Evolutionary conservation across 2,329 filamentous ascomycete species (phyloP).

Genomic region (Penicillium sp.): DNA sequence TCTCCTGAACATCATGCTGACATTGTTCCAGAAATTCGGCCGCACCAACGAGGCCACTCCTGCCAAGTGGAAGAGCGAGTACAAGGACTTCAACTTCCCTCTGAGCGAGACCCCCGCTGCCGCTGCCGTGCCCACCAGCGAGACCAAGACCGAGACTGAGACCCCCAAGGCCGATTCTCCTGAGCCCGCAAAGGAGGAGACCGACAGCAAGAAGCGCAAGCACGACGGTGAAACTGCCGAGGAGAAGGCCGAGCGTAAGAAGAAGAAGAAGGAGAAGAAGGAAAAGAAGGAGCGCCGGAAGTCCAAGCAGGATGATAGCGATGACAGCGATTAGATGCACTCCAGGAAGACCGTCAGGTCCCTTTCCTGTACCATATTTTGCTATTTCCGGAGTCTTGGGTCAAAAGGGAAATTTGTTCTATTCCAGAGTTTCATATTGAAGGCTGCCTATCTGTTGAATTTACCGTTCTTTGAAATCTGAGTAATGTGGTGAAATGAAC

Average conservation of each 20-base stretch:
- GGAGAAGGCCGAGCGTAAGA: constrained; percentile 51
- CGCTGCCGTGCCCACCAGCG: constrained; percentile 40
- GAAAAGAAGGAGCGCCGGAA: constrained; percentile 70
- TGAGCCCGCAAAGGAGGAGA: constrained; percentile 42
- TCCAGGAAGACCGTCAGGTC: constrained; percentile 27
- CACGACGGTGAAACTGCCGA: constrained; percentile 56
- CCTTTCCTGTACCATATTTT: constrained; percentile 45
- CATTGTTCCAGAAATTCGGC: constrained; percentile 67
- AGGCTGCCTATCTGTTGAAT: constrained; percentile 19
- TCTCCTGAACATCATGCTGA: neutral
- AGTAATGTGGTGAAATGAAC: neutral
- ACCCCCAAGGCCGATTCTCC: constrained; percentile 19
- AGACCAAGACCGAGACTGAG: constrained; percentile 23
- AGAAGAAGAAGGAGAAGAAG: constrained; percentile 56
- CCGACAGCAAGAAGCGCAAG: constrained; percentile 54
- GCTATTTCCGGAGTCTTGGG: constrained; percentile 41
- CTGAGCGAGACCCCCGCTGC: constrained; percentile 47
- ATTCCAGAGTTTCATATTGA: constrained; percentile 28
- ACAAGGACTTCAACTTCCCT: constrained; percentile 78
- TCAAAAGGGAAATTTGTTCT: constrained; percentile 37
- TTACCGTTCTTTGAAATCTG: constrained; percentile 5
- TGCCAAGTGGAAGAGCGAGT: constrained; percentile 85
- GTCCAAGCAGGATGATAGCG: constrained; percentile 74
- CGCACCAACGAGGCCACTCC: constrained; percentile 90
- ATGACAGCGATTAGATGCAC: constrained; percentile 44